phyloP scores from a whole-genome alignment of 2,329 filamentous ascomycete species.

The Pseudocercospora vitis region DNA sequence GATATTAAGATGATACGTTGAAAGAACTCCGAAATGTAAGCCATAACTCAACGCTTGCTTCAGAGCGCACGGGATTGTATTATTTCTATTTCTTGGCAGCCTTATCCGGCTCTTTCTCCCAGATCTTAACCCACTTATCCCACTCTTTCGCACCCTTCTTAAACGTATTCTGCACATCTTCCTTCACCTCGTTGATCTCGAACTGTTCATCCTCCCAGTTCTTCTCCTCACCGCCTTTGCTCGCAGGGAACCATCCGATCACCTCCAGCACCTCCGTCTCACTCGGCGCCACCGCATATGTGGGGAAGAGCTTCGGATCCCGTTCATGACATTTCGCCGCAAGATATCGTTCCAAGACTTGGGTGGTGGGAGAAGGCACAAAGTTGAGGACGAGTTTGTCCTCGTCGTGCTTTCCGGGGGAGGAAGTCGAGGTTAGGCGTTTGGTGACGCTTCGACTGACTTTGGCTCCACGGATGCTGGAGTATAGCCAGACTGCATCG shows the following conservation, averaged over 20 bases:
- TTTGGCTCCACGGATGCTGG: constrained; percentile 48
- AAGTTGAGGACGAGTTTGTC: constrained; percentile 41
- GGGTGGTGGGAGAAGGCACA: constrained; percentile 39
- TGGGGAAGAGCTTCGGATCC: constrained; percentile 40
- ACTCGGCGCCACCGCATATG: constrained; percentile 34
- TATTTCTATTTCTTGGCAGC: constrained; percentile 12
- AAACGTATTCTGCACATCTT: constrained; percentile 8
- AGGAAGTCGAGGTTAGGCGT: constrained; percentile 19
- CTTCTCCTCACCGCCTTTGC: constrained; percentile 33
- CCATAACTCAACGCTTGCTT: too few species aligned
- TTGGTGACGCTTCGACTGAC: constrained; percentile 19
- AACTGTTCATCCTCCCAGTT: constrained; percentile 47
- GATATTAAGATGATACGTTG: too few species aligned
- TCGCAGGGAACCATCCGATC: constrained; percentile 45
- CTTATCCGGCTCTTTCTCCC: constrained; percentile 11
- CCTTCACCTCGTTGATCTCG: constrained; percentile 26
- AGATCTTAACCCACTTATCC: constrained; percentile 10
- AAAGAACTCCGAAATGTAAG: too few species aligned
- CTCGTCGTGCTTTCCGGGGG: constrained; percentile 16
- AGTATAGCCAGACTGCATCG: constrained; percentile 30
- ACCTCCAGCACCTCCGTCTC: constrained; percentile 45
- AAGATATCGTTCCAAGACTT: constrained; percentile 43
- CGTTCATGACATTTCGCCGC: constrained; percentile 42
- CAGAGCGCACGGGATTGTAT: too few species aligned
- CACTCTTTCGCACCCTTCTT: constrained; percentile 10